Base-by-base conservation (phyloP, 2,329 filamentous ascomycete genomes). In the Claviceps sp. region DNA sequence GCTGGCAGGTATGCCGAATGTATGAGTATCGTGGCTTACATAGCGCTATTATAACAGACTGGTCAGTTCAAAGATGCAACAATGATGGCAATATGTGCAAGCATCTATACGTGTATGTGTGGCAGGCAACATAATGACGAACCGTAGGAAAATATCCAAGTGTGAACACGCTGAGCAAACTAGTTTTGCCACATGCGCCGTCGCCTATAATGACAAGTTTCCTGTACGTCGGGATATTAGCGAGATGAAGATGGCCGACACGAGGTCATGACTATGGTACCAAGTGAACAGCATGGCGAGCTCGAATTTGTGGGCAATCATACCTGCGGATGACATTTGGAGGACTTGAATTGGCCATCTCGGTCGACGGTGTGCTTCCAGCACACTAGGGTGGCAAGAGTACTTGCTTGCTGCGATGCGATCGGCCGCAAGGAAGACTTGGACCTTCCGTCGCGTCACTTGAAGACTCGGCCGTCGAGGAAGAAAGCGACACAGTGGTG, bases 141-240 rank as follows among this genome's bases (percentile, higher is more conserved):
- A 96, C 91, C 64, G 89, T 95, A 62, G 93, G 93, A 63, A 97
- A 98, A 71, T 96, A 97, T 54, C 93, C 93, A 51, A 98, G 77
- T 38, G 93, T 98, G 70, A 98, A 98, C 60, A 98, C 93, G 67
- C 90, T 96, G 59, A 98, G 75, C 62, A 98, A 74, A 81, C 89
- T 95, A 50, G 93, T 98, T 76, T 98, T 98, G 63, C 93, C 93
- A 71, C 93, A 98, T 60, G 93, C 93, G 74, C 93, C 93, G 65
- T 96, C 90, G 56, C 90, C 90, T 63, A 96, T 95, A 61, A 96
- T 96, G 63, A 96, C 90, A 65, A 96, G 77, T 74, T 96, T 96
- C 76, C 90, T 95, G 65, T 18, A 26, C 5, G 22, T n/a, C 16
- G 14, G 1, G 24, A 2, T 24, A 50, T 48, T 38, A 48, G 46